Evolutionary conservation across 1,284 basidiomycete species (phyloP).

Genomic region (Ustilago sp.): DNA sequence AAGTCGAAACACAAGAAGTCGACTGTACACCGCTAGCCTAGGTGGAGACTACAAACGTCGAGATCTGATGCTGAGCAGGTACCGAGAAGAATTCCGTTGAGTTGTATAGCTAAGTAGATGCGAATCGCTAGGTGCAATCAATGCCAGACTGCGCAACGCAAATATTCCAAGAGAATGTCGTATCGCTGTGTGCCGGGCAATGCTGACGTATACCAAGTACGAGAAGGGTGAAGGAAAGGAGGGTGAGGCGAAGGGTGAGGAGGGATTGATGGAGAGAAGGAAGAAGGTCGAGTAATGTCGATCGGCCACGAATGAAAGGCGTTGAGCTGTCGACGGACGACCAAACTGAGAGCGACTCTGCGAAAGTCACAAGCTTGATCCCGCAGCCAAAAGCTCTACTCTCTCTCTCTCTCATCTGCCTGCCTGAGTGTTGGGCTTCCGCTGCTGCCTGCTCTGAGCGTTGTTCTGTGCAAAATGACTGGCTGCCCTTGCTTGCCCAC

Average conservation of each 20-base stretch:
- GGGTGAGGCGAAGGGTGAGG: neutral
- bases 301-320: neutral
- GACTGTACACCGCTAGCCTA: neutral
- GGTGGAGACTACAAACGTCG: neutral
- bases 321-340: neutral
- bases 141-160: neutral
- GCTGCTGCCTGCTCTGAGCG: neutral
- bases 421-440: too few species aligned
- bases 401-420: neutral
- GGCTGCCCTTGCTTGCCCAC: neutral
- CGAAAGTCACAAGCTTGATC: conserved; percentile 13
- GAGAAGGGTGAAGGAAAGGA: neutral
- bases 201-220: neutral
- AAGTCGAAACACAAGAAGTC: neutral
- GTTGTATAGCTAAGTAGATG: neutral
- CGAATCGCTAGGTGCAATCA: neutral
- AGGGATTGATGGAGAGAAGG: neutral
- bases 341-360: neutral
- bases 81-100: neutral
- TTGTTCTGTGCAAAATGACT: conserved; percentile 10
- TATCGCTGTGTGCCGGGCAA: neutral
- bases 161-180: neutral
- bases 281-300: conserved; percentile 7
- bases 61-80: neutral
- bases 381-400: neutral